These are phyloP conservation scores for Limonium bicolor DNA, from an alignment of 148 eudicot species.

Conservation along the genomic window DNA sequence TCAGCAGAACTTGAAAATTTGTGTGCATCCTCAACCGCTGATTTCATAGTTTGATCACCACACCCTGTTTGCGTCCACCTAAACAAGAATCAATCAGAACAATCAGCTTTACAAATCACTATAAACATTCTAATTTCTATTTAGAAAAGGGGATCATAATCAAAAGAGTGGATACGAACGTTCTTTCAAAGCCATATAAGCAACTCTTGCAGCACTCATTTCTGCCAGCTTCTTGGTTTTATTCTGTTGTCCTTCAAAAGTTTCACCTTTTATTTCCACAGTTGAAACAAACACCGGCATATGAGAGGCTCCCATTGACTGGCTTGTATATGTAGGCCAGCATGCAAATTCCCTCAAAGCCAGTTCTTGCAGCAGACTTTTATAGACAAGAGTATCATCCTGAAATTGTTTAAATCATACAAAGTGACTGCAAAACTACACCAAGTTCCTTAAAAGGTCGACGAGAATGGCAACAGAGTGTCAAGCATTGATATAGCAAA, in stretches of 20 bases:
- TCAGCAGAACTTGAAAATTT: no score
- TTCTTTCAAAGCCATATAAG: slow-evolving; percentile 33
- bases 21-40: no score
- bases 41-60: no score
- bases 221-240: slow-evolving; percentile 75
- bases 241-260: slow-evolving; percentile 49
- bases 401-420: slow-evolving; percentile 6
- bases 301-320: slow-evolving; percentile 43
- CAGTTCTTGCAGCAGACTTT: slow-evolving; percentile 52
- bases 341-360: slow-evolving; percentile 29
- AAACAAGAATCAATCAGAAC: no score
- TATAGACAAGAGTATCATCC: slow-evolving; percentile 45
- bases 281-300: slow-evolving; percentile 33
- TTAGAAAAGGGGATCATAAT: not conserved
- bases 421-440: not conserved
- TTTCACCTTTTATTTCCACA: slow-evolving; percentile 26
- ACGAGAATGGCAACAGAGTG: not conserved
- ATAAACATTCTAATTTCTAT: no score
- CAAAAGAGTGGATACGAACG: slow-evolving; percentile 21
- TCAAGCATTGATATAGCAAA: not conserved
- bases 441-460: not conserved
- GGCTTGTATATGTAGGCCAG: slow-evolving; percentile 42
- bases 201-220: slow-evolving; percentile 64
- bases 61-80: no score
- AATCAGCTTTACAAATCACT: no score